Conservation (phyloP, 2,329 filamentous ascomycete species). For the Didymella pomorum region DNA sequence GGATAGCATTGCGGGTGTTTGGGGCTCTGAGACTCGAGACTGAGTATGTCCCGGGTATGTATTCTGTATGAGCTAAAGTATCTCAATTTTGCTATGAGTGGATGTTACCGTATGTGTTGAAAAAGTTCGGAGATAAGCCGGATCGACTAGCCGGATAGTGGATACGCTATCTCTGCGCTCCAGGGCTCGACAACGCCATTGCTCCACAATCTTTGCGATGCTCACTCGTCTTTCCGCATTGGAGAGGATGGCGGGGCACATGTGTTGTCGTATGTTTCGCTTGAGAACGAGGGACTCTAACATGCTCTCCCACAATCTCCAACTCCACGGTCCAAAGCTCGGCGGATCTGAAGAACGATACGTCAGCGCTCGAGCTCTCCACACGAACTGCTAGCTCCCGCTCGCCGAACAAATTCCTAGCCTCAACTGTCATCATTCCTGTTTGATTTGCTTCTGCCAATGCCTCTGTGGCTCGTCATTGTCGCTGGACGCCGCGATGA, state of each 20-base stretch:
- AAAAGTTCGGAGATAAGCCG: slow-evolving; percentile 11
- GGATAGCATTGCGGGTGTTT: slow-evolving; percentile 17
- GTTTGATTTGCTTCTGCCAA: neutral
- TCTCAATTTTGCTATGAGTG: neutral
- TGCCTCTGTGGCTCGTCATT: slow-evolving; percentile 1
- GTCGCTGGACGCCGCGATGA: slow-evolving; percentile 6
- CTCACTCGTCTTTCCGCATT: slow-evolving; percentile 14
- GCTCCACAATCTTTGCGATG: slow-evolving; percentile 17
- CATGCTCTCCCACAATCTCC: neutral
- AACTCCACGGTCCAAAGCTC: slow-evolving; percentile 1
- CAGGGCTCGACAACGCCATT: slow-evolving; percentile 9
- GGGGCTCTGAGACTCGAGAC: neutral
- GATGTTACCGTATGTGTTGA: neutral
- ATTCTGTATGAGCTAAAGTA: slow-evolving; percentile 6
- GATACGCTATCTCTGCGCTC: slow-evolving; percentile 14
- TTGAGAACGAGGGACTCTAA: neutral
- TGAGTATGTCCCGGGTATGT: neutral
- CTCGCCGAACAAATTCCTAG: neutral
- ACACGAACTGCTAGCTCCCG: slow-evolving; percentile 8
- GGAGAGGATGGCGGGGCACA: slow-evolving; percentile 9
- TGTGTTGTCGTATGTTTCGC: slow-evolving; percentile 9
- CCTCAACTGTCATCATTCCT: neutral
- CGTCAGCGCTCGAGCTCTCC: slow-evolving; percentile 2
- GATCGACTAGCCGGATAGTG: slow-evolving; percentile 15
- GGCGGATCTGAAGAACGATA: neutral